A percentile compares a stretch with the other conserved stretches of the same genome.
phyloP scores from a whole-genome alignment of 495 filamentous ascomycete species.

The Hypoxylon rickii region DNA sequence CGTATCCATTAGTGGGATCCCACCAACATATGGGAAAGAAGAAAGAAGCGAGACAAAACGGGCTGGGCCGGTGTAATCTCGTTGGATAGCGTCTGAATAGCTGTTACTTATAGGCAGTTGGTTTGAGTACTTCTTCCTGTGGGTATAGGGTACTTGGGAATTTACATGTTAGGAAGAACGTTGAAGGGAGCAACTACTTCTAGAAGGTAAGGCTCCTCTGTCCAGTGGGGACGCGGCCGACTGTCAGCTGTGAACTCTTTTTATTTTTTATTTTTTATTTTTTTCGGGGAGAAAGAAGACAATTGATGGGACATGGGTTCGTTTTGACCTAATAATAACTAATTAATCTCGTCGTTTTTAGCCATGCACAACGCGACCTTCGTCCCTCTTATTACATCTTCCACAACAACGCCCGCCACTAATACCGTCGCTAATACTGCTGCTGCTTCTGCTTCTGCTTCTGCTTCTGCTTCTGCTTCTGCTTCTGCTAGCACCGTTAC shows the following conservation, averaged over 20 bases:
- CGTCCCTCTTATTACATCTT: slow-evolving; percentile 13
- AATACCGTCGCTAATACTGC: background rate
- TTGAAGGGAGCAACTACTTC: no score
- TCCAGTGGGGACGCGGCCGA: background rate
- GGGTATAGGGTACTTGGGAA: background rate
- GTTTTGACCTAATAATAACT: slow-evolving; percentile 22
- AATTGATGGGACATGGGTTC: slow-evolving; percentile 16
- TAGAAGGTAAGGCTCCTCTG: background rate
- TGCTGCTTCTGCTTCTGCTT: background rate
- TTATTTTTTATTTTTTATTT: background rate
- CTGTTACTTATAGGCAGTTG: background rate
- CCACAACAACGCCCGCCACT: background rate
- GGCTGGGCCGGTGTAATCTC: background rate
- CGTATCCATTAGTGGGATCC: background rate
- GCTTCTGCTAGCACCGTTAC: background rate
- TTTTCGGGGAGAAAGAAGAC: background rate
- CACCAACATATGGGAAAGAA: background rate
- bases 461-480: background rate
- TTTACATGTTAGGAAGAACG: no score
- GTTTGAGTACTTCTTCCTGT: background rate
- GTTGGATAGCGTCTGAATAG: background rate
- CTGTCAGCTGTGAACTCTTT: background rate
- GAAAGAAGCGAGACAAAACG: background rate
- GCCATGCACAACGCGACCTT: slow-evolving; percentile 32
- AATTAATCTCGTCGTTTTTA: slow-evolving; percentile 15